A percentile compares a stretch with the other conserved stretches of the same genome.
These are phyloP conservation scores for Argentina anserina DNA, from an alignment of 306 rosid species.

Conservation along the genomic window DNA sequence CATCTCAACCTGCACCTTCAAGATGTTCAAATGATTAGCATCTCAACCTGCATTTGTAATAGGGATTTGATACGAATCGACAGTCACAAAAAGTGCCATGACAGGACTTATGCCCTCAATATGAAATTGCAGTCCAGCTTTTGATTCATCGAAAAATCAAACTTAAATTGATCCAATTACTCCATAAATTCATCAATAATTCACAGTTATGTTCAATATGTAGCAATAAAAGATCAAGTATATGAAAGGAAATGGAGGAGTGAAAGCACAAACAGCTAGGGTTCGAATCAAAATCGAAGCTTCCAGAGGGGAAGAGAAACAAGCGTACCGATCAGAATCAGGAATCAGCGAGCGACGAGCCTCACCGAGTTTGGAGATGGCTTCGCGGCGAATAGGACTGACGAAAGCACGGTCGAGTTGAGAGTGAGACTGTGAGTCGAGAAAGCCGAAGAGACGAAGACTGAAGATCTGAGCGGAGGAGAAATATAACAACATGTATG, in stretches of 20 bases:
- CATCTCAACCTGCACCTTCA: too few species aligned
- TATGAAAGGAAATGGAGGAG: neutral
- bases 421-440: conserved; percentile 52
- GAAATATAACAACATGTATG: too few species aligned
- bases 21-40: conserved; percentile 20
- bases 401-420: conserved; percentile 56
- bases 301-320: neutral
- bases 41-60: neutral
- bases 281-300: conserved; percentile 4
- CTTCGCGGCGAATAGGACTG: conserved; percentile 61
- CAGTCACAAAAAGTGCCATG: neutral
- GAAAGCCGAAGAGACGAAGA: conserved; percentile 83
- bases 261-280: conserved; percentile 1
- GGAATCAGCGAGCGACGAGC: conserved; percentile 59
- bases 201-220: neutral
- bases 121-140: too few species aligned
- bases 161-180: neutral
- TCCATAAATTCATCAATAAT: neutral
- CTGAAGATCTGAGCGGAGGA: conserved; percentile 57
- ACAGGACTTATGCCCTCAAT: too few species aligned
- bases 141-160: neutral
- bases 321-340: conserved; percentile 56
- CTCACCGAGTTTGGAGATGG: conserved; percentile 35
- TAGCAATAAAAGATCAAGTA: neutral
- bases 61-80: neutral